Conservation (phyloP, 2,329 filamentous ascomycete genomes). For the Pseudocercospora crystallina region DNA sequence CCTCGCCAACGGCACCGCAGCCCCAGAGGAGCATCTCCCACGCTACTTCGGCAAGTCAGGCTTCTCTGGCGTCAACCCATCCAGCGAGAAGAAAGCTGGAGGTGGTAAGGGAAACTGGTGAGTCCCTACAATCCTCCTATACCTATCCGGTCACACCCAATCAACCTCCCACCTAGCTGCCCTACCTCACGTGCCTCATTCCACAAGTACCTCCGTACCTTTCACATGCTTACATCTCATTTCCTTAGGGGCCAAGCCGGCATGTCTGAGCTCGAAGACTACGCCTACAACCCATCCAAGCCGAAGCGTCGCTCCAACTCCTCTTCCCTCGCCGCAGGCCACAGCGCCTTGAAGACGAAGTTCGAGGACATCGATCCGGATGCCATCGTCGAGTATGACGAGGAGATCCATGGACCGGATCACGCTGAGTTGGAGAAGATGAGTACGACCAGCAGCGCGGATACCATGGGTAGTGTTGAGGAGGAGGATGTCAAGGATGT, state of each 20-base stretch:
- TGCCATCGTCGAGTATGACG: constrained; percentile 76
- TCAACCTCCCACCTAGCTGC: not conserved
- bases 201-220: not conserved
- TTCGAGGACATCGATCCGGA: constrained; percentile 89
- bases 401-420: constrained; percentile 72
- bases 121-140: constrained; percentile 35
- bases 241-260: constrained; percentile 72
- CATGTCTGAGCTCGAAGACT: constrained; percentile 76
- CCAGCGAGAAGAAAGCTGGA: constrained; percentile 96
- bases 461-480: constrained; percentile 61
- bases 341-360: constrained; percentile 89
- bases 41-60: constrained; percentile 92
- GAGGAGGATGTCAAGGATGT: constrained; percentile 47
- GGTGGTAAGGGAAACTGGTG: constrained; percentile 93
- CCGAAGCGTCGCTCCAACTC: constrained; percentile 91
- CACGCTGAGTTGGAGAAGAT: constrained; percentile 48
- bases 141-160: constrained; percentile 16
- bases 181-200: constrained; percentile 1
- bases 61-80: constrained; percentile 76
- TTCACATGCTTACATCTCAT: constrained; percentile 2
- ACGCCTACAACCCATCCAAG: constrained; percentile 79
- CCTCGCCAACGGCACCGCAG: constrained; percentile 70
- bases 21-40: constrained; percentile 72
- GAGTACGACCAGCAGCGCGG: constrained; percentile 45
- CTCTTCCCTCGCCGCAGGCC: constrained; percentile 67